A percentile compares a stretch with the other conserved stretches of the same genome.
These are phyloP conservation scores for Hanseniaspora singularis DNA, from an alignment of 805 yeast genomes.

Conservation along the genomic window DNA sequence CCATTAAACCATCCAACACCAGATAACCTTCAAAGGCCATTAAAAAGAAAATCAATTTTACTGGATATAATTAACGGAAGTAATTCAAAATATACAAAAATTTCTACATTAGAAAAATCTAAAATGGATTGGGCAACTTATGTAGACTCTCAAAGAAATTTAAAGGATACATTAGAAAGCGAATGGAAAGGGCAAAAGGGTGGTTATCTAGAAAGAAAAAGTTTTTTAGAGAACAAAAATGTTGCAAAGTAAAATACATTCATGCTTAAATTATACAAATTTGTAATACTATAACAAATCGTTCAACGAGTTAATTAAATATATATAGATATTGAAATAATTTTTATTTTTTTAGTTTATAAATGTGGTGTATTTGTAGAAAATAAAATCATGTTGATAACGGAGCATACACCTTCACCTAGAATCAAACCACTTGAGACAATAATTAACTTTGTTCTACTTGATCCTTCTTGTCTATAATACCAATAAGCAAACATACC, in stretches of 20 bases:
- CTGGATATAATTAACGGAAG: conserved; percentile 57
- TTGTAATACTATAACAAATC: too few species aligned
- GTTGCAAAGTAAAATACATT: conserved; percentile 18
- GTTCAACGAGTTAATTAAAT: too few species aligned
- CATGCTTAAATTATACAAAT: too few species aligned
- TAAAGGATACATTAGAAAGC: conserved; percentile 61
- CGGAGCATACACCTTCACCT: conserved; percentile 88
- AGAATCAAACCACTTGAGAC: conserved; percentile 83
- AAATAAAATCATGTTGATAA: conserved; percentile 66
- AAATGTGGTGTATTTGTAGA: conserved; percentile 54
- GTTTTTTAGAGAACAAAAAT: conserved; percentile 54
- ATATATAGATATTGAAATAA: too few species aligned
- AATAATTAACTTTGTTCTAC: conserved; percentile 64
- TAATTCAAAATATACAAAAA: conserved; percentile 52
- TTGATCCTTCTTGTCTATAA: conserved; percentile 33
- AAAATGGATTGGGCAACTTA: conserved; percentile 89
- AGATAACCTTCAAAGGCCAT: conserved; percentile 31
- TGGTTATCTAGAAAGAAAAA: conserved; percentile 86
- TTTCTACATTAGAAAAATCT: conserved; percentile 86
- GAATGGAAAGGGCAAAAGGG: conserved; percentile 45
- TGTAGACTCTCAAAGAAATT: conserved; percentile 67
- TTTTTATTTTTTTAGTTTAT: too few species aligned
- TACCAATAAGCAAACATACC: conserved; percentile 58
- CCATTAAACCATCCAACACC: not conserved
- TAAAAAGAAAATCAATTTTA: conserved; percentile 62